These are phyloP conservation scores for Ambrosia trifida DNA, from an alignment of 129 eudicot species.

Conservation along the genomic window DNA sequence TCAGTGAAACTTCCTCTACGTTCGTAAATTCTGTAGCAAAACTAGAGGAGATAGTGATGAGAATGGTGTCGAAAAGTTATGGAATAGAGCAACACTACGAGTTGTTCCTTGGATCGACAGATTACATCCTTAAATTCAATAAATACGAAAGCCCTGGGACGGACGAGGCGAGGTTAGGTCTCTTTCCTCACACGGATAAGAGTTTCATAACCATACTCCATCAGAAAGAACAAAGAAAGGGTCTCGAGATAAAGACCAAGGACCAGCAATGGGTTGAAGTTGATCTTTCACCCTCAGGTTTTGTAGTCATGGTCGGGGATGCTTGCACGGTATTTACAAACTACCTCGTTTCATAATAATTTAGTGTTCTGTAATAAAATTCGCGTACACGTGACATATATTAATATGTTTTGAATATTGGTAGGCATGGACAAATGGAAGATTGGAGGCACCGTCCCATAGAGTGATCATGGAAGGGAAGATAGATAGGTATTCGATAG, in stretches of 20 bases:
- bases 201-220: conserved; percentile 46
- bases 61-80: conserved; percentile 44
- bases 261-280: conserved; percentile 46
- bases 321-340: conserved; percentile 34
- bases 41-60: conserved; percentile 37
- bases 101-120: conserved; percentile 21
- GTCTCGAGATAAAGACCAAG: conserved; percentile 42
- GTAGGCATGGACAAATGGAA: no score
- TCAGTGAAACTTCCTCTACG: conserved; percentile 23
- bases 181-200: conserved; percentile 48
- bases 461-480: no score
- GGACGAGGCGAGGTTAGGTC: conserved; percentile 33
- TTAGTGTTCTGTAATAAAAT: background rate
- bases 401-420: no score
- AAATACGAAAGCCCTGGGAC: conserved; percentile 28
- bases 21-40: conserved; percentile 34
- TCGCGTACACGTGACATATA: no score
- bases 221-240: conserved; percentile 40
- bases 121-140: conserved; percentile 37
- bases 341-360: no score
- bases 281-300: conserved; percentile 44
- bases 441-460: no score
- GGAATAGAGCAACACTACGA: conserved; percentile 40
- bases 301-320: conserved; percentile 54
- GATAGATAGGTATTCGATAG: no score